Base-by-base conservation (phyloP, 2,329 filamentous ascomycete species). In the Neofusicoccum cordaticola region DNA sequence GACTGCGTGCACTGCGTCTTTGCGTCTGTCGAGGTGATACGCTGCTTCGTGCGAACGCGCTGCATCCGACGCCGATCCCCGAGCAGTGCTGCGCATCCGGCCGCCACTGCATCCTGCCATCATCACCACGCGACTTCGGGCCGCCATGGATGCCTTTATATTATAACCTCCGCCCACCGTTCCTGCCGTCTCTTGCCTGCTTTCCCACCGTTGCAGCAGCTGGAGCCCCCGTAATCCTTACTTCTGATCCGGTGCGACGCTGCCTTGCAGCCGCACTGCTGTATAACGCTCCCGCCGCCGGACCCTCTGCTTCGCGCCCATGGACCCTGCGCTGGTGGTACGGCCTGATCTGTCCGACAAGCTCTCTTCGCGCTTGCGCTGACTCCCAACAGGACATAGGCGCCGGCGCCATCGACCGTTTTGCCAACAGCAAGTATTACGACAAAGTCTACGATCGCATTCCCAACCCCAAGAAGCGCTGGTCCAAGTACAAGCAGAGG, bases 381-480 rank as follows among this genome's bases (percentile, higher is more conserved):
- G 35, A 47, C 41, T 34, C 31, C 5, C 13, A 17, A 41, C 27
- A 64, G 62, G 62, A 64, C 15, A 60, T 65, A n/a, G 63, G 63
- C 63, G 44, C 56, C 4, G 63, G 57, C 27, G 63, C 52, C 47
- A 51, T 65, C 37, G 45, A 60, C 17, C 45, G 22, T 15, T 61
- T 65, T 27, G 56, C 56, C 47, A 61, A 56, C 37, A 65, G 63
- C 63, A 65, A 61, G 37, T 56, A 61, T 27, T 65, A 60, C 17
- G 63, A 65, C 27, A 50, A 45, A 31, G 31, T 60, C 27, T 65
- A 65, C 47, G 47, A 61, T 45, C 35, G 47, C 15, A 61, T 61
- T 7, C 63, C 63, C 9, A 50, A 58, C n/a, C 53, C 62, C 34
- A 63, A 63, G 42, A 45, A 53, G 15, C 61, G 61, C 2, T 47